Evolutionary conservation across 805 yeast species (phyloP).

Genomic region (Saccharomycopsis fermentans): DNA sequence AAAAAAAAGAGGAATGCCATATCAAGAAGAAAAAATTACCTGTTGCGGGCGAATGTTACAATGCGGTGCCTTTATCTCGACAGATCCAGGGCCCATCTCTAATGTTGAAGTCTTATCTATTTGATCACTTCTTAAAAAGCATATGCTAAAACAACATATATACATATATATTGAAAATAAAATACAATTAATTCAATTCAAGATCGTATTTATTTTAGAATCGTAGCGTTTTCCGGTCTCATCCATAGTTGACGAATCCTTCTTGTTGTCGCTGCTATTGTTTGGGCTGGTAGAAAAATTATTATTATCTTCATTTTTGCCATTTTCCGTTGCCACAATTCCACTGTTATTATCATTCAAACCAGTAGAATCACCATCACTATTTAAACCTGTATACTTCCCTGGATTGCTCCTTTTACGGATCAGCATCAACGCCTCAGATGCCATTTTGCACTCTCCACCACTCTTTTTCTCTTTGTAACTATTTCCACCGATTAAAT

Average conservation of each 20-base stretch:
- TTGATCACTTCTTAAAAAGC: background rate
- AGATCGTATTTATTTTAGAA: slow-evolving; percentile 7
- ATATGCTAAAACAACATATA: background rate
- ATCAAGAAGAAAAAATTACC: background rate
- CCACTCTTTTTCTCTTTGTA: background rate
- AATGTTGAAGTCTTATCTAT: background rate
- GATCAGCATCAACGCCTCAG: slow-evolving; percentile 16
- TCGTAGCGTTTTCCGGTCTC: slow-evolving; percentile 1
- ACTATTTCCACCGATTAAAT: background rate
- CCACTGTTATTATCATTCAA: background rate
- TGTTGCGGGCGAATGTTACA: background rate
- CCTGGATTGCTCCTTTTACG: slow-evolving; percentile 9
- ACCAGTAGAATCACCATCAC: background rate
- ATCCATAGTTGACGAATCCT: background rate
- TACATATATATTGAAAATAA: background rate
- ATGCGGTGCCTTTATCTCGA: background rate
- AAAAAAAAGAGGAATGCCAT: background rate
- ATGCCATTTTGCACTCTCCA: slow-evolving; percentile 13
- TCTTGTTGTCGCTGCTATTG: background rate
- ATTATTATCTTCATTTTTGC: background rate
- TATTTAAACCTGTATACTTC: background rate
- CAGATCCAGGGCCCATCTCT: background rate
- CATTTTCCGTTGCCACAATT: background rate
- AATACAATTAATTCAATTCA: background rate
- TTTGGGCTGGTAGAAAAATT: background rate